A percentile compares a stretch with the other conserved stretches of the same genome.
These are phyloP conservation scores for Saussurea involucrata DNA, from an alignment of 129 eudicot species.

Conservation along the genomic window DNA sequence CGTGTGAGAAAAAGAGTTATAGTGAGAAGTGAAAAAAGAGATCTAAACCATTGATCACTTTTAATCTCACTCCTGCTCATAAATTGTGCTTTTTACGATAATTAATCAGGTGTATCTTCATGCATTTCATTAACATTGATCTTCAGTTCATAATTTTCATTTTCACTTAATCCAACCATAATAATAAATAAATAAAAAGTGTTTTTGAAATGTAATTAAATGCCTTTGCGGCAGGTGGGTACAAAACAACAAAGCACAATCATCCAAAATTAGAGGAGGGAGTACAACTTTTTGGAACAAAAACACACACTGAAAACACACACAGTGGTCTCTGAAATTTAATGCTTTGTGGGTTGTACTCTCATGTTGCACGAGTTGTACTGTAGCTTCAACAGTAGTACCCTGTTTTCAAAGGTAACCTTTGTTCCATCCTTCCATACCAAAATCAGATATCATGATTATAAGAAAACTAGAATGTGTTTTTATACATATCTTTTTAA, in stretches of 20 bases:
- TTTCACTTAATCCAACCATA: too few species aligned
- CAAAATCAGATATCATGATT: background rate
- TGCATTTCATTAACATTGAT: too few species aligned
- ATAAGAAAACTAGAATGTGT: background rate
- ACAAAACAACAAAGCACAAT: slow-evolving; percentile 30
- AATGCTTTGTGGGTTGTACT: slow-evolving; percentile 27
- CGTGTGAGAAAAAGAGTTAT: too few species aligned
- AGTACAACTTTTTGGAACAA: slow-evolving; percentile 21
- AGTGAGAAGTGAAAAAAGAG: too few species aligned
- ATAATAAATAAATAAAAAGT: background rate
- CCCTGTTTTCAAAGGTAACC: background rate
- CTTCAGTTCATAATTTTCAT: too few species aligned
- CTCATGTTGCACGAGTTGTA: slow-evolving; percentile 22
- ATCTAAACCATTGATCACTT: too few species aligned
- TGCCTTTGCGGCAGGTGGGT: slow-evolving; percentile 9
- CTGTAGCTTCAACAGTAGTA: slow-evolving; percentile 15
- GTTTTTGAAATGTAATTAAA: background rate
- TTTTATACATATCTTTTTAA: too few species aligned
- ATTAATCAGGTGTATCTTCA: too few species aligned
- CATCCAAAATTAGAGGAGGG: slow-evolving; percentile 27
- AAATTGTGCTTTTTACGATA: too few species aligned
- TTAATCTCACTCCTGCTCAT: too few species aligned
- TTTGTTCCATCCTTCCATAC: slow-evolving; percentile 1
- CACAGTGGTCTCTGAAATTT: slow-evolving; percentile 4
- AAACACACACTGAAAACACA: slow-evolving; percentile 10